phyloP scores from a whole-genome alignment of 2,329 filamentous ascomycete genomes.

The Cytospora paraplurivora region DNA sequence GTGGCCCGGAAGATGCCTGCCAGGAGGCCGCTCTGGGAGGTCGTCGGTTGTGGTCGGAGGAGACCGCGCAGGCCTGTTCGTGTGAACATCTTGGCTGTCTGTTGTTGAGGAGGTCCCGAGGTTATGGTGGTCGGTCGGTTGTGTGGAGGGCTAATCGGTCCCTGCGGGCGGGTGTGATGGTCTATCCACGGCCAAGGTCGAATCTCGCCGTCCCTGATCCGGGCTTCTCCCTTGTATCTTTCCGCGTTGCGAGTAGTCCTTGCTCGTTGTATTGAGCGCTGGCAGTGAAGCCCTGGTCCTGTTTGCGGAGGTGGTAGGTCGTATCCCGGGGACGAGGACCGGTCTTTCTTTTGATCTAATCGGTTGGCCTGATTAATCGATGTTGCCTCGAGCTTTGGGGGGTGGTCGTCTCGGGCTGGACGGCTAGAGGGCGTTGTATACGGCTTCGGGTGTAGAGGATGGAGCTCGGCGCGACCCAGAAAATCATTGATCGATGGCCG shows the following conservation, averaged over 20 bases:
- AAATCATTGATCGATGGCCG: conserved; percentile 16
- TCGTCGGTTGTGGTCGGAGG: conserved; percentile 10
- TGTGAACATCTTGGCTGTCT: conserved; percentile 10
- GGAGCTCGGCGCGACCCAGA: conserved; percentile 13
- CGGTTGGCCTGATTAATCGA: not conserved
- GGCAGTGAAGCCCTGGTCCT: not conserved
- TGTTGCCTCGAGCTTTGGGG: not conserved
- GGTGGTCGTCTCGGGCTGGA: not conserved
- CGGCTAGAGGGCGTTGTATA: not conserved
- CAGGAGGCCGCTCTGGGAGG: not conserved
- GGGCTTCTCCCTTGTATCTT: not conserved
- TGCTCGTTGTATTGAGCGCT: not conserved
- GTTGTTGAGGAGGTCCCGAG: not conserved
- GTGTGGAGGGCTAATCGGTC: too few relatives aligned
- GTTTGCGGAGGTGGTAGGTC: not conserved
- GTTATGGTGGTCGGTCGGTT: not conserved
- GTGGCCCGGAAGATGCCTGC: conserved; percentile 2
- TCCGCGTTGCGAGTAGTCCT: not conserved
- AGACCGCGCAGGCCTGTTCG: conserved; percentile 18
- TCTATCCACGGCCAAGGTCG: not conserved
- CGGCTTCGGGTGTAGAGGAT: not conserved
- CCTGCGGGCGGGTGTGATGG: not conserved
- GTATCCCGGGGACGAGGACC: not conserved
- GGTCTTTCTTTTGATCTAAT: not conserved
- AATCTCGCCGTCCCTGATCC: not conserved